A percentile compares a stretch with the other conserved stretches of the same genome.
Conservation (phyloP, 805 yeast genomes). For the Starmerella sp. region DNA sequence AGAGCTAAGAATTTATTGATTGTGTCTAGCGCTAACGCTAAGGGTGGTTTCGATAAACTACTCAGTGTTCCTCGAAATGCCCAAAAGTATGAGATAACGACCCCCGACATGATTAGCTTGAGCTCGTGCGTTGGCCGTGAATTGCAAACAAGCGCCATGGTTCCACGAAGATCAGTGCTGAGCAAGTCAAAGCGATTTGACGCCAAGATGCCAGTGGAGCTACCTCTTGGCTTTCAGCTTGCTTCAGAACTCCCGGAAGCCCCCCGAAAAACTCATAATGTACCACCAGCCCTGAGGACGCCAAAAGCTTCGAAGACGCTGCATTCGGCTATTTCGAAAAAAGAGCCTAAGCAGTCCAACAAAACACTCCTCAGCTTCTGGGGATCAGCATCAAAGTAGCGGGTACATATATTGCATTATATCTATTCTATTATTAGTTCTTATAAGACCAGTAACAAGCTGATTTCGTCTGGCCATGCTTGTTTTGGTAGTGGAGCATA, state of each 20-base stretch:
- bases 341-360: background rate
- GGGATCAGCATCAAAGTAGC: background rate
- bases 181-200: background rate
- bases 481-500: background rate
- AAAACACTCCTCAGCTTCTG: background rate
- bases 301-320: too few relatives aligned
- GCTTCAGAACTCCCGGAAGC: background rate
- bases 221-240: background rate
- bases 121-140: background rate
- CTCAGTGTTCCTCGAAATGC: background rate
- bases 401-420: too few relatives aligned
- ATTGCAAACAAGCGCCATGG: background rate
- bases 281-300: too few relatives aligned
- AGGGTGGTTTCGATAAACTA: background rate
- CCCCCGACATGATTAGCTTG: background rate
- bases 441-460: too few relatives aligned
- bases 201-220: background rate
- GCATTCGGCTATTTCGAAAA: background rate
- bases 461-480: too few relatives aligned
- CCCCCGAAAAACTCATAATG: background rate
- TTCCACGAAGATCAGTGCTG: background rate
- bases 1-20: slow-evolving; percentile 57
- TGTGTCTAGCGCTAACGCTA: slow-evolving; percentile 22
- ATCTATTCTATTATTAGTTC: too few relatives aligned
- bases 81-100: background rate